phyloP scores from a whole-genome alignment of 768 basidiomycete species.

The Boletus vinaceobasis region DNA sequence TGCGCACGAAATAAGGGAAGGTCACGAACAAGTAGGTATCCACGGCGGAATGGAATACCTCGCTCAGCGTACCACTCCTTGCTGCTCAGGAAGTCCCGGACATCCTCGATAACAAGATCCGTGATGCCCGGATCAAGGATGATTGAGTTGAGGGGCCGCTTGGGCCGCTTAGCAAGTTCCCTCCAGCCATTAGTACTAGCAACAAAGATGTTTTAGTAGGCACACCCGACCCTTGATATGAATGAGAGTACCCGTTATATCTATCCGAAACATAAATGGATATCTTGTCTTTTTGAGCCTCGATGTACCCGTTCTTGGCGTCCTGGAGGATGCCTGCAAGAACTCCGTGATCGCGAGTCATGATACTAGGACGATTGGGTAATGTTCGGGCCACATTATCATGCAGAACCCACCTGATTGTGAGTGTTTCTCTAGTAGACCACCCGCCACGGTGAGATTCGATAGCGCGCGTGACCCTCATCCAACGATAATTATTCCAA shows the following conservation, averaged over 20 bases:
- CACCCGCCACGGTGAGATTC: conserved; percentile 17
- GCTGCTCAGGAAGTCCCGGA: conserved; percentile 63
- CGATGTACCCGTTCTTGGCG: conserved; percentile 48
- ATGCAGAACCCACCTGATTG: conserved; percentile 17
- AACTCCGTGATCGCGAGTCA: conserved; percentile 43
- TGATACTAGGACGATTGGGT: conserved; percentile 38
- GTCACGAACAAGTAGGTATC: conserved; percentile 57
- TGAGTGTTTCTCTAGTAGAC: conserved; percentile 19
- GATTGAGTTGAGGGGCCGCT: conserved; percentile 64
- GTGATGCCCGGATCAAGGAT: conserved; percentile 68
- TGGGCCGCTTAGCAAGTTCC: conserved; percentile 53
- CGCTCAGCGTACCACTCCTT: conserved; percentile 72
- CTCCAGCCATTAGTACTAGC: conserved; percentile 45
- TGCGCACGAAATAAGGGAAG: neutral
- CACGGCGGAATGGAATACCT: conserved; percentile 79
- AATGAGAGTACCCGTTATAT: conserved; percentile 34
- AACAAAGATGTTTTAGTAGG: neutral
- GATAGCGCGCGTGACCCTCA: conserved; percentile 23
- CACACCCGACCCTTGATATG: neutral
- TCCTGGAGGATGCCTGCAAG: conserved; percentile 54
- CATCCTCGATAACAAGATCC: conserved; percentile 64
- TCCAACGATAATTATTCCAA: conserved; percentile 34
- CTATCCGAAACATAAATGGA: conserved; percentile 50
- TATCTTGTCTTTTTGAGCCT: conserved; percentile 50
- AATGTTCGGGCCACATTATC: neutral